Percentiles rank a stretch among this genome's conserved stretches.
These are phyloP conservation scores for Hyphodiscus hymeniophilus DNA, from an alignment of 495 filamentous ascomycete species.

Conservation along the genomic window DNA sequence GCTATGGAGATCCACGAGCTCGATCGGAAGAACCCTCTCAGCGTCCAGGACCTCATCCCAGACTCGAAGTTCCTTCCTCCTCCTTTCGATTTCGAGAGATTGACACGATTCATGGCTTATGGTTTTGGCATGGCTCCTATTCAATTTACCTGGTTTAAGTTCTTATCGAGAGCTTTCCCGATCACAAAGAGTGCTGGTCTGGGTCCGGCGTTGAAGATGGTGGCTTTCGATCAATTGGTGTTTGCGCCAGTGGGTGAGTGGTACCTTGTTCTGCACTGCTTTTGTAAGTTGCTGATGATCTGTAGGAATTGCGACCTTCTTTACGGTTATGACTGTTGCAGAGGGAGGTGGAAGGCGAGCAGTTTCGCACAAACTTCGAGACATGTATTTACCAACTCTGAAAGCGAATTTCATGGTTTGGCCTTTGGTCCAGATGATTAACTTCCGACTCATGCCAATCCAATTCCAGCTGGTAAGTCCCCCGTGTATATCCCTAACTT, in stretches of 20 bases:
- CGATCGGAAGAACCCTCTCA: slow-evolving; percentile 71
- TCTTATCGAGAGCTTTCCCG: slow-evolving; percentile 77
- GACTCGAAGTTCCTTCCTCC: slow-evolving; percentile 55
- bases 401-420: slow-evolving; percentile 96
- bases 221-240: slow-evolving; percentile 88
- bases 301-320: slow-evolving; percentile 75
- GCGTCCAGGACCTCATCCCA: slow-evolving; percentile 58
- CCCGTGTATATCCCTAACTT: not conserved
- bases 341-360: slow-evolving; percentile 84
- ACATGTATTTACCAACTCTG: slow-evolving; percentile 87
- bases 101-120: slow-evolving; percentile 92
- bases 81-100: slow-evolving; percentile 89
- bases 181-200: slow-evolving; percentile 69
- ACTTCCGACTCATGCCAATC: slow-evolving; percentile 90
- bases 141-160: slow-evolving; percentile 95
- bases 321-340: slow-evolving; percentile 92
- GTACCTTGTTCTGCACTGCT: not conserved
- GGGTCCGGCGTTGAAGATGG: slow-evolving; percentile 75
- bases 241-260: slow-evolving; percentile 81
- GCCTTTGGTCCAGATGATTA: slow-evolving; percentile 93
- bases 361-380: slow-evolving; percentile 75
- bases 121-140: slow-evolving; percentile 92
- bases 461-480: slow-evolving; percentile 91
- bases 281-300: slow-evolving; percentile 8
- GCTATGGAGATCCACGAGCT: slow-evolving; percentile 88